These are phyloP conservation scores for Sclerospora graminicola DNA, from an alignment of 352 stramenopile genomes.

Conservation along the genomic window DNA sequence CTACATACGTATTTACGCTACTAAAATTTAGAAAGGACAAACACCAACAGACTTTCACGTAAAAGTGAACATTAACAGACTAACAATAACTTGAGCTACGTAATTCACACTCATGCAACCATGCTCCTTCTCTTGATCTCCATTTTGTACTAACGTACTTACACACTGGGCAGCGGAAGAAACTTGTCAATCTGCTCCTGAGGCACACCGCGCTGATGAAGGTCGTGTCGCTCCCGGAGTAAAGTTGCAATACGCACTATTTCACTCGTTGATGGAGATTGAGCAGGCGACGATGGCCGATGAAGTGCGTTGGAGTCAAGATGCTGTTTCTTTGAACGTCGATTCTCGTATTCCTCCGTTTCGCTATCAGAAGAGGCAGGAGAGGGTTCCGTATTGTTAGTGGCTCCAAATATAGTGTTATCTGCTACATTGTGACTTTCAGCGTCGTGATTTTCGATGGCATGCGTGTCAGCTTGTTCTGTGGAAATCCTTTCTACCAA, in stretches of 20 bases:
- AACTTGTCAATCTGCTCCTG: conserved; percentile 21
- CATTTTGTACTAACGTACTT: conserved; percentile 6
- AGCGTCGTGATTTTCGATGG: neutral
- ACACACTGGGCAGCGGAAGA: conserved; percentile 14
- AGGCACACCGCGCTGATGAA: conserved; percentile 19
- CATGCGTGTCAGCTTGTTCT: neutral
- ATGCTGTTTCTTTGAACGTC: conserved; percentile 1
- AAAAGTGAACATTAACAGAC: too few relatives aligned
- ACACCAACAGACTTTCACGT: too few relatives aligned
- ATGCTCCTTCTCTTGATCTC: conserved; percentile 1
- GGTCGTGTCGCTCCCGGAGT: conserved; percentile 21
- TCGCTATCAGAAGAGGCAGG: conserved; percentile 7
- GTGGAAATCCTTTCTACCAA: neutral
- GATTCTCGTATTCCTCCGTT: conserved; percentile 8
- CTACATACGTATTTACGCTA: too few relatives aligned
- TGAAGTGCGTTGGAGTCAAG: conserved; percentile 1
- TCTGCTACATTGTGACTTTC: neutral
- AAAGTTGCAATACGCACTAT: conserved; percentile 20
- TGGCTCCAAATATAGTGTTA: neutral
- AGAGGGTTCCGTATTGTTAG: neutral
- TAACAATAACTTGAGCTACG: neutral
- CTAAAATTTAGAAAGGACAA: too few relatives aligned
- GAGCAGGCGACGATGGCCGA: neutral
- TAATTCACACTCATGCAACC: neutral
- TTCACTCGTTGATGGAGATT: conserved; percentile 15